Evolutionary conservation across 108 stramenopile species (phyloP).

Genomic region (Skeletonema grethae): DNA sequence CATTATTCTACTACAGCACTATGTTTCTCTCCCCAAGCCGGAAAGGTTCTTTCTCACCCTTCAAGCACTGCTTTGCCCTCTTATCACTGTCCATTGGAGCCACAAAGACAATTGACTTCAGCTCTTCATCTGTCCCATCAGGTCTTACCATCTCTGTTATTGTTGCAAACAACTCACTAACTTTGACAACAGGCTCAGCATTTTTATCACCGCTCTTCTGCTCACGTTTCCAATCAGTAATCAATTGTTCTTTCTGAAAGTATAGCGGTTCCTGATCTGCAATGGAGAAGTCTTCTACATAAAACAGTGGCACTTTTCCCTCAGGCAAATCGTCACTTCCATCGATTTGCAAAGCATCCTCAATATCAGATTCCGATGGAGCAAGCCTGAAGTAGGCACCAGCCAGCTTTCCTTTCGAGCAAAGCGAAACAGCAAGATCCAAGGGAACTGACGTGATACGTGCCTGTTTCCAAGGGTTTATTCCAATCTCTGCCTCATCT

Average conservation of each 20-base stretch:
- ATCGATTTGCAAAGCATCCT: slow-evolving; percentile 67
- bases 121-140: slow-evolving; percentile 57
- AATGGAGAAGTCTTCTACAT: slow-evolving; percentile 68
- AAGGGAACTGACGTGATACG: slow-evolving; percentile 74
- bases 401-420: slow-evolving; percentile 54
- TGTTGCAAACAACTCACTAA: slow-evolving; percentile 75
- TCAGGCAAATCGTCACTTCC: slow-evolving; percentile 69
- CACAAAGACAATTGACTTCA: slow-evolving; percentile 58
- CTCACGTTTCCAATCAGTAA: slow-evolving; percentile 55
- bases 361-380: slow-evolving; percentile 66
- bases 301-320: slow-evolving; percentile 83
- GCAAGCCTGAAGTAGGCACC: slow-evolving; percentile 73
- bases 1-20: slow-evolving; percentile 48
- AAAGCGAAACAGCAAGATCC: slow-evolving; percentile 74
- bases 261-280: slow-evolving; percentile 57
- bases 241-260: slow-evolving; percentile 67
- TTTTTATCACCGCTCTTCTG: slow-evolving; percentile 36
- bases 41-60: slow-evolving; percentile 72
- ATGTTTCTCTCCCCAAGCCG: slow-evolving; percentile 66
- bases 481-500: slow-evolving; percentile 49
- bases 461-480: slow-evolving; percentile 77
- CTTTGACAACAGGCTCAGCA: slow-evolving; percentile 49
- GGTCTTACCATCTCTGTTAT: slow-evolving; percentile 62
- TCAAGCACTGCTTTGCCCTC: slow-evolving; percentile 55
- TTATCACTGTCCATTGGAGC: slow-evolving; percentile 65